These are phyloP conservation scores for Colletotrichum destructivum DNA, from an alignment of 2,329 filamentous ascomycete genomes.

Conservation along the genomic window DNA sequence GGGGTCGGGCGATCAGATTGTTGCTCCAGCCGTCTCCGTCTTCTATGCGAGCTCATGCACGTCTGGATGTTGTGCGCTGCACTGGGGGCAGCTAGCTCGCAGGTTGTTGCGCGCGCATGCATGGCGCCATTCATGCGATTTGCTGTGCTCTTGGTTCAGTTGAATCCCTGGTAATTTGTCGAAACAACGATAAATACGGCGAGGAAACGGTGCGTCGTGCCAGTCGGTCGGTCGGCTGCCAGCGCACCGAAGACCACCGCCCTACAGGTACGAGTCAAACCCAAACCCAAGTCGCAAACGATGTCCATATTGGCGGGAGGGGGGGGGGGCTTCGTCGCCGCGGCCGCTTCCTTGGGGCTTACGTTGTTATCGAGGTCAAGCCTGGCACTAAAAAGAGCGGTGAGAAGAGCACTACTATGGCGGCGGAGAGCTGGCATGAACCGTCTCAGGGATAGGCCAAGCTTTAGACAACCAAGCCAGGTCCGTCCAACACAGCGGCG, in stretches of 20 bases:
- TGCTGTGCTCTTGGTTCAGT: constrained; percentile 5
- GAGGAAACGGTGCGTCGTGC: constrained; percentile 11
- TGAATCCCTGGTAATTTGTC: background rate
- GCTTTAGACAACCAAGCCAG: constrained; percentile 6
- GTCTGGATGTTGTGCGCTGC: constrained; percentile 36
- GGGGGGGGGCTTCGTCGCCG: background rate
- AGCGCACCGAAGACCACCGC: too few relatives aligned
- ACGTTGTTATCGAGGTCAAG: constrained; percentile 24
- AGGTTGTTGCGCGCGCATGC: constrained; percentile 33
- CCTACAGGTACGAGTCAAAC: too few relatives aligned
- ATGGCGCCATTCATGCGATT: constrained; percentile 40
- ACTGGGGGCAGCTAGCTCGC: constrained; percentile 27
- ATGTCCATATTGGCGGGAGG: background rate
- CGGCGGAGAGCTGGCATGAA: constrained; percentile 10
- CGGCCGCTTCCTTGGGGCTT: constrained; percentile 6
- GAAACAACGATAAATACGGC: constrained; percentile 2
- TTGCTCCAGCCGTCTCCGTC: constrained; percentile 20
- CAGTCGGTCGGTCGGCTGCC: background rate
- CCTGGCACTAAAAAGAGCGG: constrained; percentile 31
- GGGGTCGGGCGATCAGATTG: constrained; percentile 18
- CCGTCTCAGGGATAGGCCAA: constrained; percentile 35
- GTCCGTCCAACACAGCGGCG: constrained; percentile 11
- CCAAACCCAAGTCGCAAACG: background rate
- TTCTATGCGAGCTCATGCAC: constrained; percentile 33
- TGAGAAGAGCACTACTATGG: constrained; percentile 16